Conservation (phyloP, 805 yeast species). For the Diddensiella santjacobensis region DNA sequence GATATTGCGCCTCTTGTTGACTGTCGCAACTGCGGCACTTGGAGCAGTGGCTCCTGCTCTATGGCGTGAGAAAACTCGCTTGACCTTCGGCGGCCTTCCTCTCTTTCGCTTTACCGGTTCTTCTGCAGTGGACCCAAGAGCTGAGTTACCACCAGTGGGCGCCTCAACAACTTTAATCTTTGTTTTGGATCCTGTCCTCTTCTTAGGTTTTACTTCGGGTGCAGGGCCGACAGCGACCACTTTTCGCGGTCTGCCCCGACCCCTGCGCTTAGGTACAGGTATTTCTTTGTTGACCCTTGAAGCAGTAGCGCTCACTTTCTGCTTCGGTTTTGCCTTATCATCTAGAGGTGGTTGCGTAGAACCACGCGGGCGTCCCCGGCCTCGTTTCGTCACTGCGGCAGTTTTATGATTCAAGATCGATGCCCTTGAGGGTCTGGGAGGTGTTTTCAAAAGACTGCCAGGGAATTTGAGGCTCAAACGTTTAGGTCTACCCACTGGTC, state of each 20-base stretch:
- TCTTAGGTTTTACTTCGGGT: not conserved
- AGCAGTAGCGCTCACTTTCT: too few relatives aligned
- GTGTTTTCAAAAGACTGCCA: too few relatives aligned
- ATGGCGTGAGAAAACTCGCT: not conserved
- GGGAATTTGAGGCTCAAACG: too few relatives aligned
- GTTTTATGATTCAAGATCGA: too few relatives aligned
- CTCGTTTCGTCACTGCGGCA: too few relatives aligned
- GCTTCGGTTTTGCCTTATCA: too few relatives aligned
- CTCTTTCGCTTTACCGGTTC: not conserved
- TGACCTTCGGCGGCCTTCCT: conserved; percentile 1
- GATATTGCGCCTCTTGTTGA: not conserved
- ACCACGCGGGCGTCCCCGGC: too few relatives aligned
- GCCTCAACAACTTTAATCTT: not conserved
- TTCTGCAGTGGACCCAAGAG: not conserved
- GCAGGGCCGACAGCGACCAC: not conserved
- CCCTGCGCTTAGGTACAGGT: not conserved
- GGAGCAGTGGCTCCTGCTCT: not conserved
- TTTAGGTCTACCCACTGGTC: too few relatives aligned
- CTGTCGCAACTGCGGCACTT: not conserved
- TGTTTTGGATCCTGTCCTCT: not conserved
- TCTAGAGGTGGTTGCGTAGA: too few relatives aligned
- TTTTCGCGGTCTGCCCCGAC: conserved; percentile 6
- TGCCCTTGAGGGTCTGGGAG: too few relatives aligned
- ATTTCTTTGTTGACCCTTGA: too few relatives aligned
- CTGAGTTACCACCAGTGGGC: not conserved